Evolutionary conservation across 2,329 filamentous ascomycete genomes (phyloP).

Genomic region (Ceratocystis smalleyi): DNA sequence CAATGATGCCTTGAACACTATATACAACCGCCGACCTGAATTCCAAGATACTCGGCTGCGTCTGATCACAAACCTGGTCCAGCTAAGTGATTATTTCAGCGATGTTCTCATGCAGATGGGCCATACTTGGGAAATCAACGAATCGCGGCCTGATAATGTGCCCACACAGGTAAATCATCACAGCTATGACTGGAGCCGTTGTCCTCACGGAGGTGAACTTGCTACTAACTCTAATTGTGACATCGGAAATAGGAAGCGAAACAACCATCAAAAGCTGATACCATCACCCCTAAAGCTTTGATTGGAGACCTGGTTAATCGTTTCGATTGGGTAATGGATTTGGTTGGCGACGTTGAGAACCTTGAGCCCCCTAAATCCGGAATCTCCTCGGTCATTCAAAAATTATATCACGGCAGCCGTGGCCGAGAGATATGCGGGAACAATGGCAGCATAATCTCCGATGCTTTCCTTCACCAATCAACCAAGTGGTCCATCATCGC

Average conservation of each 20-base stretch:
- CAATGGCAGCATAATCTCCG: constrained; percentile 18
- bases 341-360: constrained; percentile 10
- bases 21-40: constrained; percentile 15
- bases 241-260: neutral
- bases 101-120: constrained; percentile 6
- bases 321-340: constrained; percentile 9
- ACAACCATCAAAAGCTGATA: too few species aligned
- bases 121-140: constrained; percentile 15
- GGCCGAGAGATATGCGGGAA: constrained; percentile 21
- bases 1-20: constrained; percentile 13
- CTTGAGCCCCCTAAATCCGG: constrained; percentile 4
- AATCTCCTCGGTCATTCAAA: constrained; percentile 20
- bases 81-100: constrained; percentile 18
- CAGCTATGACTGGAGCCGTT: neutral
- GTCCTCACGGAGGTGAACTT: neutral
- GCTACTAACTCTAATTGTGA: too few species aligned
- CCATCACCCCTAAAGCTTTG: neutral
- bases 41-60: constrained; percentile 17
- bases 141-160: rapidly evolving
- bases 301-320: neutral
- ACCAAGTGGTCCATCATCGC: constrained; percentile 22
- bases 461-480: constrained; percentile 23
- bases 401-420: constrained; percentile 19
- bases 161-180: neutral
- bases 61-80: constrained; percentile 19